These are phyloP conservation scores for Solanum appendiculatum DNA, from an alignment of 257 asterid species.

Conservation along the genomic window DNA sequence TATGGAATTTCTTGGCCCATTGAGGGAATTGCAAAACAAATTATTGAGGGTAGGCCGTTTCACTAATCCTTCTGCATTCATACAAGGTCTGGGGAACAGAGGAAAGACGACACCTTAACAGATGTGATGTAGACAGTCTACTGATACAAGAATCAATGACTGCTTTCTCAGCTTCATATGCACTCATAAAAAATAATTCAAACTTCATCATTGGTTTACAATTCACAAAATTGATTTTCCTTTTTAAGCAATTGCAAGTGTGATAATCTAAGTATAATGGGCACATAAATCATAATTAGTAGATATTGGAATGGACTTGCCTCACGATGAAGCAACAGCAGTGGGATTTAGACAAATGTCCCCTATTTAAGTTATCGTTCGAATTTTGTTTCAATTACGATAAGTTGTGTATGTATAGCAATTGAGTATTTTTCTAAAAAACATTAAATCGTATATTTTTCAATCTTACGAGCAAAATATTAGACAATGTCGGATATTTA, in stretches of 20 bases:
- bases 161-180: no score
- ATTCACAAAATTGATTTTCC: background rate
- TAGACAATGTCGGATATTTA: background rate
- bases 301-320: background rate
- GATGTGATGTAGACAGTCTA: background rate
- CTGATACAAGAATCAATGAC: background rate
- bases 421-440: background rate
- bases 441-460: background rate
- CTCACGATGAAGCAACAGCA: background rate
- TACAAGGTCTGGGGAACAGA: no score
- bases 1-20: background rate
- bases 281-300: background rate
- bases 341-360: background rate
- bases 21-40: background rate
- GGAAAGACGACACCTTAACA: no score
- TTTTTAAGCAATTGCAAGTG: background rate
- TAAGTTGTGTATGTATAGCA: background rate
- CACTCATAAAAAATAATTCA: no score
- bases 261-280: background rate
- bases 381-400: background rate
- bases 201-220: background rate
- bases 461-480: background rate
- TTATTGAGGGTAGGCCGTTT: fast-evolving
- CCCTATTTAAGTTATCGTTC: background rate
- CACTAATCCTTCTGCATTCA: background rate